Base-by-base conservation (phyloP, 768 basidiomycete species). In the Mycena maculata region DNA sequence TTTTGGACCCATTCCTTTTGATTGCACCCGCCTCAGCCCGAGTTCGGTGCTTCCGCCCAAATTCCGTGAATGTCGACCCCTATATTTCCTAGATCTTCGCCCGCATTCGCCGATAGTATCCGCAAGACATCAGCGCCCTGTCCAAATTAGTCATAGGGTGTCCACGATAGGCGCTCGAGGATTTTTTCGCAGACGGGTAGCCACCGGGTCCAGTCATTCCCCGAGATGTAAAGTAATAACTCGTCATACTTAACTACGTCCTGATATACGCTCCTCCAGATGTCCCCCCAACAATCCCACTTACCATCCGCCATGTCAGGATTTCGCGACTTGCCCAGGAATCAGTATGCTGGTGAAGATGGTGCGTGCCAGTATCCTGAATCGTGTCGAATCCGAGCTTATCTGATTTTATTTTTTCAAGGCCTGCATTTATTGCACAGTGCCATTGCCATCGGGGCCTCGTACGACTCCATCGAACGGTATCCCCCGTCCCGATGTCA, bases 401-500 rank as follows among this genome's bases (percentile, higher is more conserved):
- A 23, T 27, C 8, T 11, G 18, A 11, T 28, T 45, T 67, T 9
- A 67, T 20, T n/a, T 8, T 15, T n/a, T 23, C 56, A n/a, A 70
- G 69, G 65, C 30, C 47, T 70, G 20, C 30, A 67, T 36, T 3
- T 70, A 7, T 65, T 70, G 4, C 69, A 70, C 59, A 71, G 70
- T 30, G 65, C 70, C 2, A 68, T 70, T 45, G 69, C 65, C 42
- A 56, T 67, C 30, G 72, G 70, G 20, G 72, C 70, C 10, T 58
- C 63, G 2, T 61, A 71, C 45, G 70, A 73, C 48, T 73, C 72
- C 9, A 48, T 41, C 8, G 67, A 69, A 31, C 67, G 72, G 1
- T 58, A 68, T 36, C 67, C 74, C 10, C 62, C 71, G 15, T 70
- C 72, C 2, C 53, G 61, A 13, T 71, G 70, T 36, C 70, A 71